Evolutionary conservation across 164 flowering plant species (phyloP).

Genomic region (Tinospora cordifolia): DNA sequence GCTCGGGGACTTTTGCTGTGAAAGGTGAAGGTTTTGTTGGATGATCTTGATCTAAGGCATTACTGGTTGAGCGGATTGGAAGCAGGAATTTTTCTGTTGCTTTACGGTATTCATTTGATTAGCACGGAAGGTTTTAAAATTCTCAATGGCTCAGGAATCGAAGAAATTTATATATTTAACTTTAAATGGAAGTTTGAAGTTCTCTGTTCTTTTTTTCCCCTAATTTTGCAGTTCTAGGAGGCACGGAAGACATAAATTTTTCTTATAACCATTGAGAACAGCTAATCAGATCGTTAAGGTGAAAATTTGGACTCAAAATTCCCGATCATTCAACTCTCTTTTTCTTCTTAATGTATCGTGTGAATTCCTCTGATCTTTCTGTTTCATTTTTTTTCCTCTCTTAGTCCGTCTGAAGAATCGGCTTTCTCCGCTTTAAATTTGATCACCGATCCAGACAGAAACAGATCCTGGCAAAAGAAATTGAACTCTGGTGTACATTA

Average conservation of each 20-base stretch:
- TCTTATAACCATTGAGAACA: background rate
- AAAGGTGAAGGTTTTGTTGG: slow-evolving; percentile 1
- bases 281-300: slow-evolving; percentile 10
- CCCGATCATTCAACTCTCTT: background rate
- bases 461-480: slow-evolving; percentile 4
- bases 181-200: slow-evolving; percentile 8
- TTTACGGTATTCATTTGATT: background rate
- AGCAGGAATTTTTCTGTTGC: background rate
- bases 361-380: background rate
- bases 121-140: slow-evolving; percentile 14
- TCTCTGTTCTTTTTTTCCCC: background rate
- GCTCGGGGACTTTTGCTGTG: background rate
- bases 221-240: slow-evolving; percentile 13
- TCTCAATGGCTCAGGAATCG: background rate
- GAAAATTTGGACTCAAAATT: background rate
- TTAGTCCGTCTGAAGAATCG: slow-evolving; percentile 1
- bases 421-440: background rate
- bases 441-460: background rate
- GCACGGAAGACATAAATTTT: background rate
- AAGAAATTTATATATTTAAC: slow-evolving; percentile 3
- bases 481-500: background rate
- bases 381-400: background rate
- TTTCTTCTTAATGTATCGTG: background rate
- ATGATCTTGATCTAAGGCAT: slow-evolving; percentile 7
- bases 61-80: background rate